Percentiles rank a stretch among this genome's conserved stretches.
These are phyloP conservation scores for Colletotrichum incanum DNA, from an alignment of 2,329 filamentous ascomycete genomes.

Conservation along the genomic window DNA sequence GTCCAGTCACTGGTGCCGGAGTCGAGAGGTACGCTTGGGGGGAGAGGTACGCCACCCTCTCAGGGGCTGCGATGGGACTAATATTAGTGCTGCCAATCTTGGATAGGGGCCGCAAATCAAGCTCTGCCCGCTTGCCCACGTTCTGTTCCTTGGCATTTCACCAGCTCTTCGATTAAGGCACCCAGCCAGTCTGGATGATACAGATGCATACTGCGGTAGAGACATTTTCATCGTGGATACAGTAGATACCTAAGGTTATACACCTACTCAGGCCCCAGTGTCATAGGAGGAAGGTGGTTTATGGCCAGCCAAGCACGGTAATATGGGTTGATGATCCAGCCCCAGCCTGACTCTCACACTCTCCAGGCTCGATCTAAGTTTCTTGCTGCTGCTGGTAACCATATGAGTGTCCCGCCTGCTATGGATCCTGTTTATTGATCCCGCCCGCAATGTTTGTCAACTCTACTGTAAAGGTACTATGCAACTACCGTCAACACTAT, in stretches of 20 bases:
- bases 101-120: slow-evolving; percentile 42
- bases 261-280: neutral
- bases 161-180: slow-evolving; percentile 20
- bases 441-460: neutral
- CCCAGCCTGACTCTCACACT: neutral
- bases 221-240: no score
- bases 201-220: neutral
- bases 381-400: neutral
- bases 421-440: neutral
- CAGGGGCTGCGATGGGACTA: slow-evolving; percentile 43
- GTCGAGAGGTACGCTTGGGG: slow-evolving; percentile 1
- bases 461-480: slow-evolving; percentile 1
- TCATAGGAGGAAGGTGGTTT: neutral
- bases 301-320: neutral
- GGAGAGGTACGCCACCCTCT: slow-evolving; percentile 34
- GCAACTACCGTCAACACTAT: neutral
- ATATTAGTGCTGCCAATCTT: slow-evolving; percentile 43
- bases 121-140: slow-evolving; percentile 39
- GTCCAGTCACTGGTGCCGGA: slow-evolving; percentile 5
- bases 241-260: neutral
- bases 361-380: neutral
- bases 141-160: slow-evolving; percentile 41
- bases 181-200: neutral
- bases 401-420: neutral
- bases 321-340: neutral